Conservation (phyloP, 2,329 filamentous ascomycete genomes). For the Didymella exigua region DNA sequence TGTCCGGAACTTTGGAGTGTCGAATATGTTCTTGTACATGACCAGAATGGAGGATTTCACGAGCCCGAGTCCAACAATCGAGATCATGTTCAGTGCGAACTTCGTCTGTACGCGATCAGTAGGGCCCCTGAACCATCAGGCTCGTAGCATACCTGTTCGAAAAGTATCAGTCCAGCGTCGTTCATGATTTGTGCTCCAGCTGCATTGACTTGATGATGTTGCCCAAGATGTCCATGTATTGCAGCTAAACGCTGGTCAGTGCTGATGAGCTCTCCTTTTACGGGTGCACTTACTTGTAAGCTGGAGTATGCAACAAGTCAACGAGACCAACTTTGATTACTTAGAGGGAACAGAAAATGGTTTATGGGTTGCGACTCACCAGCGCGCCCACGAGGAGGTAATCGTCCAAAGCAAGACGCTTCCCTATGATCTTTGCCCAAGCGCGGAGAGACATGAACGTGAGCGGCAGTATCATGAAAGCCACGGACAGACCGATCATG, state of each 20-base stretch:
- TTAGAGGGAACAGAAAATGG: constrained; percentile 1
- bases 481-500: constrained; percentile 27
- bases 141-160: constrained; percentile 25
- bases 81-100: constrained; percentile 36
- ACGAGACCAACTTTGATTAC: constrained; percentile 19
- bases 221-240: constrained; percentile 28
- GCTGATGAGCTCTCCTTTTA: background rate
- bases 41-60: constrained; percentile 40
- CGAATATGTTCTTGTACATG: constrained; percentile 39
- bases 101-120: constrained; percentile 25
- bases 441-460: constrained; percentile 25
- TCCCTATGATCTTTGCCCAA: constrained; percentile 29
- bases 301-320: constrained; percentile 29
- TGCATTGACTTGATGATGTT: constrained; percentile 27
- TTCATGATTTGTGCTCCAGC: constrained; percentile 30
- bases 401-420: constrained; percentile 31
- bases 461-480: constrained; percentile 27
- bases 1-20: constrained; percentile 26
- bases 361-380: constrained; percentile 13
- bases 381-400: constrained; percentile 30
- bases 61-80: constrained; percentile 33
- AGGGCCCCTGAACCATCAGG: background rate
- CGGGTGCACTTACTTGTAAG: constrained; percentile 21
- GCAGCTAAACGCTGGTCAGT: constrained; percentile 18
- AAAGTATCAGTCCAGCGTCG: constrained; percentile 31